Base-by-base conservation (phyloP, 2,329 filamentous ascomycete species). In the Pseudohalonectria lignicola region DNA sequence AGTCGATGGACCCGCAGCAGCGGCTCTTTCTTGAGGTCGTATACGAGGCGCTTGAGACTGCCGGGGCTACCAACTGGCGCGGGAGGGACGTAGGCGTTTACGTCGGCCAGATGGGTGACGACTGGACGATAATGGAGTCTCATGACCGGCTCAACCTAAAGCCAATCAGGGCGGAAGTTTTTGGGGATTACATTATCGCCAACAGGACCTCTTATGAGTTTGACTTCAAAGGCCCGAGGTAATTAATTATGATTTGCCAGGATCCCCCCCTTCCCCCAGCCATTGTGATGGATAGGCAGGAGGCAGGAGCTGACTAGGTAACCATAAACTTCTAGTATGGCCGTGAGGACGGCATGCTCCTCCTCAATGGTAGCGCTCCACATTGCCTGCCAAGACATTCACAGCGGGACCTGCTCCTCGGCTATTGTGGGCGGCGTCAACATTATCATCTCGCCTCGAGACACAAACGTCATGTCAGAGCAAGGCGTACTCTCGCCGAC, bases 141-240 rank as follows among this genome's bases (percentile, higher is more conserved):
- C 19, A 17, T n/a, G 40, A 41, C 12, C 31, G 17, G 18, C 18
- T 34, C 17, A 19, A 31, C 15, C 13, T 16, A 15, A 36, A 6
- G 37, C 35, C 8, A 23, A 29, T 4, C 29, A 37, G 26, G 11
- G 34, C 15, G 31, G 37, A 20, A 28, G 19, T 17, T n/a, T 29
- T n/a, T 18, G 50, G 56, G 13, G 64, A 71, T 1, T 79, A 77
- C 49, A 62, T 38, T n/a, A 4, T 58, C 4, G 43, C 56, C n/a
- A 61, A 60, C 31, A 46, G 57, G 1, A 38, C 54, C 1, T 53
- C 50, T 2, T 56, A 60, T 23, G 55, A 58, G 25, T 53, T 53
- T 15, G 49, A 56, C 29, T 39, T 62, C 3, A 51, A 39, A 2
- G 58, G 57, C 0, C 57, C 57, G 1, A 53, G 53, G 54, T 55